Percentiles rank a stretch among this genome's conserved stretches.
These are phyloP conservation scores for Globisporangium uncinulatum DNA, from an alignment of 352 stramenopile species.

Conservation along the genomic window DNA sequence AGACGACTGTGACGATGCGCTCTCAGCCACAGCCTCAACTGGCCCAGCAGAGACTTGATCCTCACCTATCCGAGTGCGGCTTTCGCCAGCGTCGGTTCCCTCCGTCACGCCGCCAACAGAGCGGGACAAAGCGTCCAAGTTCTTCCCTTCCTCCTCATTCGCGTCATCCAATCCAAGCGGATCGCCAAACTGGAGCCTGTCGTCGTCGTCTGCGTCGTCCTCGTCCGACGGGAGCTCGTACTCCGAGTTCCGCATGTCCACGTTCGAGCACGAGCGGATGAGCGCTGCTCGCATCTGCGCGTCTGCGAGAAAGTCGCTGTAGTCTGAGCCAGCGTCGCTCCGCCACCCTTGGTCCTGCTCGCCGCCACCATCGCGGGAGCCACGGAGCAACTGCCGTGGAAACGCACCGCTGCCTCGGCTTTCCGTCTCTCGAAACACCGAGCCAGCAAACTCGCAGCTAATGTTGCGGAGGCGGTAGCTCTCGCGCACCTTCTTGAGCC, in stretches of 20 bases:
- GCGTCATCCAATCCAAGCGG: conserved; percentile 17
- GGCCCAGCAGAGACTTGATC: background rate
- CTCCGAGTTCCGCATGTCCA: conserved; percentile 22
- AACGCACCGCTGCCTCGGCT: conserved; percentile 27
- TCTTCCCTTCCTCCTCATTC: conserved; percentile 13
- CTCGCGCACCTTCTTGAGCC: conserved; percentile 55
- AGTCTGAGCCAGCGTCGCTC: conserved; percentile 70
- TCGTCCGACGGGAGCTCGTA: conserved; percentile 48
- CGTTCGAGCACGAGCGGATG: conserved; percentile 60
- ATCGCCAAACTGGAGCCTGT: conserved; percentile 21
- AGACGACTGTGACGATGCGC: conserved; percentile 9
- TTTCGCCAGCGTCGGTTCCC: background rate
- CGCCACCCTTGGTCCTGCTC: conserved; percentile 56
- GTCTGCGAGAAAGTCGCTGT: conserved; percentile 71
- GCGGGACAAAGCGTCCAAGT: conserved; percentile 1
- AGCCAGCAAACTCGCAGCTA: conserved; percentile 50
- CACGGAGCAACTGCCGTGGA: conserved; percentile 22
- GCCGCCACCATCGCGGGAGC: conserved; percentile 21
- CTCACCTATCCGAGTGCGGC: background rate
- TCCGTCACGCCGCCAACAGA: background rate
- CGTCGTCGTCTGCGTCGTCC: conserved; percentile 33
- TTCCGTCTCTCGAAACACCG: conserved; percentile 42
- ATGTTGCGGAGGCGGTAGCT: conserved; percentile 63
- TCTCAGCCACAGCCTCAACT: background rate
- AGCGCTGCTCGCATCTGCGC: conserved; percentile 78